Percentiles rank a stretch among this genome's conserved stretches.
phyloP scores from a whole-genome alignment of 345 rosid species.

The Eucalyptus camaldulensis region DNA sequence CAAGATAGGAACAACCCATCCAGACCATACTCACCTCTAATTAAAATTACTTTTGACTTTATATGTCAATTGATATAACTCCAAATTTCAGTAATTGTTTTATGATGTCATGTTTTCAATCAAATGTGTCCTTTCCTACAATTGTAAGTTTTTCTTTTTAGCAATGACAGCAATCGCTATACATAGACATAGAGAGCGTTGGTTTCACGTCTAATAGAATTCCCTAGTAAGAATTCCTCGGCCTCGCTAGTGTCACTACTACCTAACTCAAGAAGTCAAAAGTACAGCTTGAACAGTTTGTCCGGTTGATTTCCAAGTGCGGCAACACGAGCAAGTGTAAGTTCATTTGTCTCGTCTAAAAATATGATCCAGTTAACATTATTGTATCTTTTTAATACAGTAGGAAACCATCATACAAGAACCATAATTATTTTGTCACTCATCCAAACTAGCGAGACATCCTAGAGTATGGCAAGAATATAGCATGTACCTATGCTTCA shows the following conservation, averaged over 20 bases:
- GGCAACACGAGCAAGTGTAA: neutral
- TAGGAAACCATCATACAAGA: neutral
- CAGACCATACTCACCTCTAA: no score
- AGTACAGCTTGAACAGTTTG: neutral
- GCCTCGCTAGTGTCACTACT: neutral
- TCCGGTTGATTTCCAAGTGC: neutral
- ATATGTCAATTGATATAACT: neutral
- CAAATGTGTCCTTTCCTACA: neutral
- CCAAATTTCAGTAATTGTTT: neutral
- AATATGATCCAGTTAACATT: neutral
- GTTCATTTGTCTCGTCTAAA: neutral
- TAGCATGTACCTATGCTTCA: neutral
- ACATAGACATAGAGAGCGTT: neutral
- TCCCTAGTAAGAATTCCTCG: neutral
- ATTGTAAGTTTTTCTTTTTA: neutral
- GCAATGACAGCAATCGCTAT: neutral
- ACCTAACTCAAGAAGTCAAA: neutral
- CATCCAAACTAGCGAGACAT: neutral
- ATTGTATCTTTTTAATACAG: neutral
- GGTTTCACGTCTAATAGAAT: neutral
- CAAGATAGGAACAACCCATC: rapidly evolving
- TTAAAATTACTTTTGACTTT: neutral
- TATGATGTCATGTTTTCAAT: neutral
- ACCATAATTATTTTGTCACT: neutral
- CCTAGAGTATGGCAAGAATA: neutral